Evolutionary conservation across 2,329 filamentous ascomycete genomes (phyloP).

Genomic region (Tolypocladium tundrense): DNA sequence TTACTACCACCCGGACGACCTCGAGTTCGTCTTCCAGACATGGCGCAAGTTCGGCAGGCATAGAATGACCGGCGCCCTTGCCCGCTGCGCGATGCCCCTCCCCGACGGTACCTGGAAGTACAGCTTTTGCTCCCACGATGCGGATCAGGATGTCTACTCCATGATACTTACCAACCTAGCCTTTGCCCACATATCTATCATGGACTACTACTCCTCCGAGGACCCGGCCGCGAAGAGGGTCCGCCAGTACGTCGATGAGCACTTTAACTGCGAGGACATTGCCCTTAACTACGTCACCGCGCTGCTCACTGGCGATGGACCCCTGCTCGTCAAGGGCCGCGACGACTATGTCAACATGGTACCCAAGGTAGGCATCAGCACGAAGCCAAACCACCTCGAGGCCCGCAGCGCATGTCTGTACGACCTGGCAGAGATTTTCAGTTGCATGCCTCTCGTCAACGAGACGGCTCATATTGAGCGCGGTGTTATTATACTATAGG

Average conservation of each 20-base stretch:
- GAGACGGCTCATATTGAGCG: conserved; percentile 22
- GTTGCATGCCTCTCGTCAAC: conserved; percentile 23
- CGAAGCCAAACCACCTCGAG: conserved; percentile 19
- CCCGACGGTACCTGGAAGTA: conserved; percentile 19
- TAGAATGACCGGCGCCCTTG: conserved; percentile 23
- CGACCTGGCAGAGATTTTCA: conserved; percentile 20
- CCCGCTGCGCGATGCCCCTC: conserved; percentile 21
- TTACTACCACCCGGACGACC: conserved; percentile 25
- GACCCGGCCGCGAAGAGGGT: conserved; percentile 18
- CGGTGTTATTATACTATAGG: conserved; percentile 15
- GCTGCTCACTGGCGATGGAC: conserved; percentile 22
- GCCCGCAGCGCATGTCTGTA: conserved; percentile 24
- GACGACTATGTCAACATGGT: conserved; percentile 19
- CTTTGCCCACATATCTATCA: conserved; percentile 25
- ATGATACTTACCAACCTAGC: conserved; percentile 27
- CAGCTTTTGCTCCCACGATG: conserved; percentile 17
- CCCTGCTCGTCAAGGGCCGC: conserved; percentile 23
- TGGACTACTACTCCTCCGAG: conserved; percentile 27
- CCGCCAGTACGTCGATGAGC: conserved; percentile 24
- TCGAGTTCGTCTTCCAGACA: conserved; percentile 28
- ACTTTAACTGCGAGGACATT: conserved; percentile 30
- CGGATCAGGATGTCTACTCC: conserved; percentile 19
- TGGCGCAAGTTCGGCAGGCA: conserved; percentile 27
- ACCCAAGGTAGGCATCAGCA: conserved; percentile 21
- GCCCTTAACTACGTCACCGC: conserved; percentile 26